Evolutionary conservation across 202 grass and related monocot species (phyloP).

Genomic region (Dendrocalamus latiflorus): DNA sequence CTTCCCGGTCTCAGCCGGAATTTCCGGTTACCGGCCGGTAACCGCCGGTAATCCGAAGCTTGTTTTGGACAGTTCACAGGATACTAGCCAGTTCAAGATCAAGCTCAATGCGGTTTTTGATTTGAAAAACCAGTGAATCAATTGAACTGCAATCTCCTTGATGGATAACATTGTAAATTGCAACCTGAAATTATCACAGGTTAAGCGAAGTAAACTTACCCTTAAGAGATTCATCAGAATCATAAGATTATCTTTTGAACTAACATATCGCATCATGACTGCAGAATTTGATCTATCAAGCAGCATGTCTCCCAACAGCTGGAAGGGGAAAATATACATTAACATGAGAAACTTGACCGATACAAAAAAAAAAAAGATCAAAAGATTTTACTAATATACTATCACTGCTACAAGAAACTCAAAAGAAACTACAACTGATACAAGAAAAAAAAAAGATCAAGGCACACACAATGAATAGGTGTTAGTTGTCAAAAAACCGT

Average conservation of each 20-base stretch:
- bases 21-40: no score
- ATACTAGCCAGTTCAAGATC: no score
- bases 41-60: no score
- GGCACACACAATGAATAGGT: not conserved
- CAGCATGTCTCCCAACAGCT: constrained; percentile 96
- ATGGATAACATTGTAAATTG: not conserved
- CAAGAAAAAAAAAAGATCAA: not conserved
- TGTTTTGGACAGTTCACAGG: not conserved
- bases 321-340: constrained; percentile 32
- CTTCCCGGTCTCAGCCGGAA: no score
- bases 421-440: no score
- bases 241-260: constrained; percentile 97
- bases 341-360: constrained; percentile 10
- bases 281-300: constrained; percentile 94
- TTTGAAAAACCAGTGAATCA: not conserved
- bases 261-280: constrained; percentile 95
- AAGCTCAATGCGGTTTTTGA: no score
- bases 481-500: not conserved
- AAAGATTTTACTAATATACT: no score
- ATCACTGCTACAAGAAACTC: not conserved
- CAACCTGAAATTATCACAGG: constrained; percentile 6
- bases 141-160: not conserved
- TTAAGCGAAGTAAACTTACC: constrained; percentile 44
- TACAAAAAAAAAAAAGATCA: no score
- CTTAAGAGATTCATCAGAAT: constrained; percentile 98